Percentiles rank a stretch among this genome's conserved stretches.
phyloP scores from a whole-genome alignment of 345 rosid species.

The Zanthoxylum bungeanum region DNA sequence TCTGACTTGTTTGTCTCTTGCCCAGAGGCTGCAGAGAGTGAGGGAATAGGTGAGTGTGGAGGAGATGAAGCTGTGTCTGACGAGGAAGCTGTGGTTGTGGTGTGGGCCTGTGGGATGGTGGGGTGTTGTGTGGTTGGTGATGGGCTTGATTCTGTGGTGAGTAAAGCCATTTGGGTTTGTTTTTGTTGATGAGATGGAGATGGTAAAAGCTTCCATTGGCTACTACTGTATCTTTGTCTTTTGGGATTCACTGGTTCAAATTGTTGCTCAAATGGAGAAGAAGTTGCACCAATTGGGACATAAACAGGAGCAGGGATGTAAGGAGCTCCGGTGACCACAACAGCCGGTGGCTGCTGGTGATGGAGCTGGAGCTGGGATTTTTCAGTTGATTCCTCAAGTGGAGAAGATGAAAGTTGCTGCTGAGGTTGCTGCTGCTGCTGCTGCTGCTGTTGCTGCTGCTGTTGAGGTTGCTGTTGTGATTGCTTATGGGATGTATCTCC shows the following conservation, averaged over 20 bases:
- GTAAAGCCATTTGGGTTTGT: conserved; percentile 28
- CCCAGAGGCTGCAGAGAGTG: conserved; percentile 39
- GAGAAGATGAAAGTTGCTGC: conserved; percentile 38
- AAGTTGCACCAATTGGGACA: conserved; percentile 45
- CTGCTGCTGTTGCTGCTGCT: no score
- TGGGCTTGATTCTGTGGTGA: conserved; percentile 40
- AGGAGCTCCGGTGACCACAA: conserved; percentile 32
- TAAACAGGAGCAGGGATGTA: conserved; percentile 58
- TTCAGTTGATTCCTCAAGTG: conserved; percentile 45
- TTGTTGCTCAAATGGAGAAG: conserved; percentile 49
- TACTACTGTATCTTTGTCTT: conserved; percentile 55
- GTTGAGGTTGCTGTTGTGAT: no score
- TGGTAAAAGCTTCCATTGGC: conserved; percentile 78
- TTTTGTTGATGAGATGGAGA: conserved; percentile 41
- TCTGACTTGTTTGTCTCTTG: conserved; percentile 51
- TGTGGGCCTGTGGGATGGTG: conserved; percentile 29
- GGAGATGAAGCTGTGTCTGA: conserved; percentile 88
- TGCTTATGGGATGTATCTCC: conserved; percentile 53
- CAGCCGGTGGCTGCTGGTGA: conserved; percentile 36
- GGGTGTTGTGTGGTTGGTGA: conserved; percentile 49
- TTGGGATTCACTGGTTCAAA: conserved; percentile 63
- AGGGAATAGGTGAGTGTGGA: conserved; percentile 57
- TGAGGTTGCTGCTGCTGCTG: conserved; percentile 22
- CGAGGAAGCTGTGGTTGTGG: conserved; percentile 59
- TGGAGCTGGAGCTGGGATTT: conserved; percentile 35